Base-by-base conservation (phyloP, 176 grass and related monocot genomes). In the Pontederia paniculata region DNA sequence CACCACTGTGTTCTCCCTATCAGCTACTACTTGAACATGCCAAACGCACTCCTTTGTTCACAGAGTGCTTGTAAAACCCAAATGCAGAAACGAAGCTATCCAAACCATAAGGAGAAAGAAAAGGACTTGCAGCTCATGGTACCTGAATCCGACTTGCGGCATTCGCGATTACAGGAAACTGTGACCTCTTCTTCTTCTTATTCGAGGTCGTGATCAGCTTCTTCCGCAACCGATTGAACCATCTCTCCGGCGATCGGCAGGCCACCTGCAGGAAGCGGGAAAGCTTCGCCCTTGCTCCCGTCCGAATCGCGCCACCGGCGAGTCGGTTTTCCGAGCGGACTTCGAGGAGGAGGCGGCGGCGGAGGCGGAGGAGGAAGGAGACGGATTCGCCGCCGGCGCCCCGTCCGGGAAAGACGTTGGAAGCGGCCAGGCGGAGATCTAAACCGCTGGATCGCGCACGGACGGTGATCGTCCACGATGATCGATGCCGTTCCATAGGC, bases 321-420 rank as follows among this genome's bases (percentile, higher is more conserved):
- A 25, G 4, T 11, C 21, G 13, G 69, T 69, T 74, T 1, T 67
- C 74, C 28, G 78, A 78, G 41, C 67, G 60, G 50, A 91, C 69
- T 21, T 31, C 46, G 51, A 87, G 73, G 48, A 69, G 17, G 50
- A 80, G 54, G 17, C 65, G 20, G 74, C 83, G 76, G 70, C 78
- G 84, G 28, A 88, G 75, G 62, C 69, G 77, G 71, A 95, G 41
- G 67, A 88, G 67, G 51, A 88, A 57, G 64, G 81, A 82, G 57
- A 88, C 23, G 41, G 72, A 53, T 72, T 85, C 84, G 51, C 78
- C 78, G 57, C 84, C 84, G 48, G 25, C 62, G 42, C 84, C 81
- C 75, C 75, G 80, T 7, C 71, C 67, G 0, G 81, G 84, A 52
- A 95, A 52, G 44, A 95, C 0, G 70, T 95, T 88, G 64, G 77